Percentiles rank a stretch among this genome's conserved stretches.
These are phyloP conservation scores for Pyronema domesticum DNA, from an alignment of 495 filamentous ascomycete species.

Conservation along the genomic window DNA sequence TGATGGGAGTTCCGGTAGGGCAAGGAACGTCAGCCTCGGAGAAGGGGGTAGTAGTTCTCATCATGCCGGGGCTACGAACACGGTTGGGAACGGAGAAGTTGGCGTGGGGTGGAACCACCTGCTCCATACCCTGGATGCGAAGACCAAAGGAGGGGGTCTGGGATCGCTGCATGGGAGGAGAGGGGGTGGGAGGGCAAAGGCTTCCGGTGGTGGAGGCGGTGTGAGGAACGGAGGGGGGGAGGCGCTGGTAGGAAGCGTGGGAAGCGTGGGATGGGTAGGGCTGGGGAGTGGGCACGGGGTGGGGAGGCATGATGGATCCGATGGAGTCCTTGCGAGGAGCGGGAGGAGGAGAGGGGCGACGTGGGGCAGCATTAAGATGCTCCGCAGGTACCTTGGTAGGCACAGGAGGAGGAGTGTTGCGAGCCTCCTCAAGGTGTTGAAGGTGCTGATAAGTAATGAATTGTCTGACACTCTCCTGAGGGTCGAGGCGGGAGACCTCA, in stretches of 20 bases:
- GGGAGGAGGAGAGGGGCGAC: conserved; percentile 5
- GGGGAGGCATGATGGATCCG: conserved; percentile 11
- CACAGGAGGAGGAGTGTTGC: conserved; percentile 27
- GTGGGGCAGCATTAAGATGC: conserved; percentile 20
- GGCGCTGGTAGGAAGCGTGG: conserved; percentile 9
- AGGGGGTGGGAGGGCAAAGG: conserved; percentile 3
- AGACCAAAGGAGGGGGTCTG: conserved; percentile 20
- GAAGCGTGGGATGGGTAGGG: conserved; percentile 8
- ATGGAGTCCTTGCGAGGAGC: conserved; percentile 29
- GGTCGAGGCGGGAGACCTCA: conserved; percentile 50
- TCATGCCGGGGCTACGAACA: conserved; percentile 13
- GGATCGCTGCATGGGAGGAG: conserved; percentile 11
- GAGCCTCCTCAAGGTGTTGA: conserved; percentile 27
- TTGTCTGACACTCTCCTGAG: conserved; percentile 77
- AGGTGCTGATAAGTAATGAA: conserved; percentile 40
- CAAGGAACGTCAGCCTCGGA: conserved; percentile 83
- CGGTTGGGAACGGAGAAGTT: conserved; percentile 16
- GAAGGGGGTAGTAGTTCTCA: conserved; percentile 44
- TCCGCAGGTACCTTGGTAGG: conserved; percentile 30
- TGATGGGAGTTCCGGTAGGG: conserved; percentile 45
- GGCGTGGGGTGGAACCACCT: conserved; percentile 29
- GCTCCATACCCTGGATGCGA: conserved; percentile 31
- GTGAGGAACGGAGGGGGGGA: conserved; percentile 8
- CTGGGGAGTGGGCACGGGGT: neutral
- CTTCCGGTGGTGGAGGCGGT: neutral